Base-by-base conservation (phyloP, 768 basidiomycete genomes). In the Trichaptum fuscoviolaceum region DNA sequence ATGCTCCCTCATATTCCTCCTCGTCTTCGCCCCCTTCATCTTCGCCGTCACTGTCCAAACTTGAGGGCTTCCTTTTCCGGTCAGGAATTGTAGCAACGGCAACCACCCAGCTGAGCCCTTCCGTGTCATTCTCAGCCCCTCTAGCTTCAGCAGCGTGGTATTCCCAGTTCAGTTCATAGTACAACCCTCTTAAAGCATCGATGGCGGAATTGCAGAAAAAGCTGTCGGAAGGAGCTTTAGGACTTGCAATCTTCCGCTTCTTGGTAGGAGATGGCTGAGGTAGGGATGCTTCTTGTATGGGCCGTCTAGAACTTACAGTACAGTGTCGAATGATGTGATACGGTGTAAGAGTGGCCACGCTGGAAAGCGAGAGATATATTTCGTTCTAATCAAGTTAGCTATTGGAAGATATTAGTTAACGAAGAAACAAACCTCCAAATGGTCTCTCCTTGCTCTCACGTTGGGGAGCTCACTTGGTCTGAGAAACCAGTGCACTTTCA, bases 401-500 rank as follows among this genome's bases (percentile, higher is more conserved):
- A 10, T 59, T n/a, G 18, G 30, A 30, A 30, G 4, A 65, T 34
- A 59, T 23, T 17, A 58, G 67, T 9, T 35, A 62, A 59, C 30
- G 58, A 35, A 60, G 63, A 35, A 65, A 72, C 82, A 61, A 65
- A 91, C 91, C 76, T 88, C 82, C 59, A 77, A 71, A 73, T 88
- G 83, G 20, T 85, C 83, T 58, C 90, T 81, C 68, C 84, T 83
- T 0, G 85, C 85, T 15, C 91, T 81, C 64, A 87, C 77, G 26
- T 77, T 76, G 7, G 90, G 83, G 67, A 92, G 77, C 72, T 93
- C 86, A 0, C 77, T 75, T 0, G 90, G 90, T 35, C 86, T 77
- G 68, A 90, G 76, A 71, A 93, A 93, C 91, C 91, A 93, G 70
- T 92, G 91, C 25, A 93, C 76, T 27, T 84, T 81, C 25, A 90